Percentiles rank a stretch among this genome's conserved stretches.
Evolutionary conservation across 106 monocot genomes (phyloP).

Genomic region (Ottelia alismoides): DNA sequence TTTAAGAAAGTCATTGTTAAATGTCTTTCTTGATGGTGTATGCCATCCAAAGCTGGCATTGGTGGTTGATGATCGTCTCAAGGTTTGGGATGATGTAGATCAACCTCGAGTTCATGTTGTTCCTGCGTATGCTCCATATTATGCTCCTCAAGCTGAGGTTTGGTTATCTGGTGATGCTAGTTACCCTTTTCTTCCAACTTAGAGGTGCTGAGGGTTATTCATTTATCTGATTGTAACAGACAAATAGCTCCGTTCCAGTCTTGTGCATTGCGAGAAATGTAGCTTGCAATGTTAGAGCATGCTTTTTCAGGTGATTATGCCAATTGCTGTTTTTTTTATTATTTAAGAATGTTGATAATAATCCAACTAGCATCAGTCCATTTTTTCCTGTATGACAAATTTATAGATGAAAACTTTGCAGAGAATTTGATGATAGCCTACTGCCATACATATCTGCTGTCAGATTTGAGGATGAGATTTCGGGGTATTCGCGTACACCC

Average conservation of each 20-base stretch:
- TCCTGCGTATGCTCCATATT: constrained; percentile 95
- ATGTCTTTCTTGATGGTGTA: constrained; percentile 81
- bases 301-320: constrained; percentile 98
- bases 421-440: constrained; percentile 90
- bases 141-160: constrained; percentile 99
- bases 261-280: constrained; percentile 98
- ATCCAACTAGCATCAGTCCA: too few species aligned
- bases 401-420: too few species aligned
- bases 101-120: constrained; percentile 97
- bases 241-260: constrained; percentile 66
- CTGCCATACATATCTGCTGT: constrained; percentile 53
- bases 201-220: too few species aligned
- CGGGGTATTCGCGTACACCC: constrained; percentile 56
- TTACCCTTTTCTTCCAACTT: too few species aligned
- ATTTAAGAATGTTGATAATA: too few species aligned
- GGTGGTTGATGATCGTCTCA: constrained; percentile 92
- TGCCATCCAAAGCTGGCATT: constrained; percentile 94
- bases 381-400: too few species aligned
- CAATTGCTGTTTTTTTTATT: too few species aligned
- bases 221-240: constrained; percentile 27
- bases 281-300: constrained; percentile 92
- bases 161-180: neutral
- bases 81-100: constrained; percentile 99
- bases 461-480: constrained; percentile 72
- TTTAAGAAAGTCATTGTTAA: constrained; percentile 70